Evolutionary conservation across 352 stramenopile genomes (phyloP), one percentile per base, ranked within the genome.

Genomic region (Globisporangium radiosum): DNA sequence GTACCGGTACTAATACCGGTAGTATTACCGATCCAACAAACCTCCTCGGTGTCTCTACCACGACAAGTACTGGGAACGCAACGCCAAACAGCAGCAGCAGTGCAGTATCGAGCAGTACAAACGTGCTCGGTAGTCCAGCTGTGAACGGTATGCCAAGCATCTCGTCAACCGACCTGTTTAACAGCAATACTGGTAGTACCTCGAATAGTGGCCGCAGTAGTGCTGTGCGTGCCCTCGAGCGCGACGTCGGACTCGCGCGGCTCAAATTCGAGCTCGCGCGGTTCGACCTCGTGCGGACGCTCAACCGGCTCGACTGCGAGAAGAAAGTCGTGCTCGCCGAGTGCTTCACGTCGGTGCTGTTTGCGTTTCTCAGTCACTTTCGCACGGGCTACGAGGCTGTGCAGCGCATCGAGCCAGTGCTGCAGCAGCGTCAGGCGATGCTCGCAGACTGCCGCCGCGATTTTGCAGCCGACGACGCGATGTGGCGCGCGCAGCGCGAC

Each of bases 311-410:
- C 15, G 84, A 95, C 53, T 86, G 75, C 47, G 83, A 88, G 61
- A 95, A 95, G 68, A 95, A 93, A 52, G 81, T 92, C 38, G 65
- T 92, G 19, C 68, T 95, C 8, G 73, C 92, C 39, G 86, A 95
- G 58, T 90, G 80, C 56, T 90, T 92, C 64, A 92, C 94, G 50
- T 90, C 86, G 42, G 87, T 76, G 37, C 40, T 95, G 55, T 92
- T 91, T 49, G 81, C 85, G 4, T 88, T 91, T 19, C 60, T 92
- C 42, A 71, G 79, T 1, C 85, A 95, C 47, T 93, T 90, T 43
- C 83, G 92, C 52, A 81, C 83, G 8, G 89, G 85, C 47, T 80
- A 91, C 49, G 83, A 93, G 51, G 74, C 93, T 3, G 56, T 95
- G 47, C 90, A 92, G 60, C 87, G 72, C 14, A 70, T 92, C 45